Conservation (phyloP, 2,329 filamentous ascomycete genomes). For the Diaporthe velutina region DNA sequence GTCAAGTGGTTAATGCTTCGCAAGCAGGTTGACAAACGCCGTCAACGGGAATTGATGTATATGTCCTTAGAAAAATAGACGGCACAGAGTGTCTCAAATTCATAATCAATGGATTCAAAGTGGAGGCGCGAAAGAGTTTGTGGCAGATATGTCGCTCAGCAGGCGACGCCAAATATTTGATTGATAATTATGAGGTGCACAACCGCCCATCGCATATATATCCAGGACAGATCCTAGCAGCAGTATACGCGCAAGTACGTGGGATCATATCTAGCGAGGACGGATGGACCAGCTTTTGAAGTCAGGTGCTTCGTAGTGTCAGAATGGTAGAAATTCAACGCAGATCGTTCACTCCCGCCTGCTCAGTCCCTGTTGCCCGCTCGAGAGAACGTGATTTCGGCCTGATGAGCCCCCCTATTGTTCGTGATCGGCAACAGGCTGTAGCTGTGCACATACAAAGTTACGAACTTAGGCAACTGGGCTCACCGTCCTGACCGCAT, state of each 20-base stretch:
- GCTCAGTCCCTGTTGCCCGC: slow-evolving; percentile 42
- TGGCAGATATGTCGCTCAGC: slow-evolving; percentile 25
- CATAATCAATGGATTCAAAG: neutral
- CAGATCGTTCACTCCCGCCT: slow-evolving; percentile 24
- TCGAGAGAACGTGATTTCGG: slow-evolving; percentile 49
- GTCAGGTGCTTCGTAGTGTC: slow-evolving; percentile 13
- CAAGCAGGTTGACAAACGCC: neutral
- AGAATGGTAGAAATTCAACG: slow-evolving; percentile 27
- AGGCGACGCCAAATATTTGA: slow-evolving; percentile 33
- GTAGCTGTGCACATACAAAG: neutral
- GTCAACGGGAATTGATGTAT: neutral
- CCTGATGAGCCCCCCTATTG: slow-evolving; percentile 45
- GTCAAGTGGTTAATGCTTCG: neutral
- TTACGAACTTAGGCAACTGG: slow-evolving; percentile 43
- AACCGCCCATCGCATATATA: slow-evolving; percentile 33
- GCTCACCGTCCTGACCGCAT: slow-evolving; percentile 47
- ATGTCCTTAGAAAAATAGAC: neutral
- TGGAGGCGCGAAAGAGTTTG: neutral
- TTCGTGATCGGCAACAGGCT: slow-evolving; percentile 23
- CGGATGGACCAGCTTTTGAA: neutral
- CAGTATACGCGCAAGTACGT: neutral
- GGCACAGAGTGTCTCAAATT: neutral
- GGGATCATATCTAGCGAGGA: neutral
- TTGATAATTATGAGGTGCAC: slow-evolving; percentile 21
- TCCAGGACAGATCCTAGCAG: slow-evolving; percentile 32